phyloP scores from a whole-genome alignment of 2,329 filamentous ascomycete species.

The Aspergillus fischeri region DNA sequence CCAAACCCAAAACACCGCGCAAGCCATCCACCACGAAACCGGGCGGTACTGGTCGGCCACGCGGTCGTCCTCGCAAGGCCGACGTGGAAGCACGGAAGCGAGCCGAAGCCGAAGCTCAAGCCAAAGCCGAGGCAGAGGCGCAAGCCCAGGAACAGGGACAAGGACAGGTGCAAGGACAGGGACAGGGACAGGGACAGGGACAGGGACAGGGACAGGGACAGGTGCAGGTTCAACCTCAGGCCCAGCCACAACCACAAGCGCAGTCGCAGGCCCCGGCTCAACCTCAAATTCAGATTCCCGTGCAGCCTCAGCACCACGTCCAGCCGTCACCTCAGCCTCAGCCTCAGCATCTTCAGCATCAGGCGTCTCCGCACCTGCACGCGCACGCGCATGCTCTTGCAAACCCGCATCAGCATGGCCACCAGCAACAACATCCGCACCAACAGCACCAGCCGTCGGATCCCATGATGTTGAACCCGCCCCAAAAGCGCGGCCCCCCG shows the following conservation, averaged over 20 bases:
- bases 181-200: not conserved
- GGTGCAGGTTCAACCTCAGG: not conserved
- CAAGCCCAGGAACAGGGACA: not conserved
- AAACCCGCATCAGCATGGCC: not conserved
- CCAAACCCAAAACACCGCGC: slow-evolving; percentile 15
- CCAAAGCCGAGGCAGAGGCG: slow-evolving; percentile 6
- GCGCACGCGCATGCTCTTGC: not conserved
- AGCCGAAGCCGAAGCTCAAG: slow-evolving; percentile 18
- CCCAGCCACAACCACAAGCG: slow-evolving; percentile 18
- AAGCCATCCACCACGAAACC: slow-evolving; percentile 16
- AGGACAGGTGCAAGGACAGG: slow-evolving; percentile 6
- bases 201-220: not conserved
- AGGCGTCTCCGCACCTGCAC: slow-evolving; percentile 1
- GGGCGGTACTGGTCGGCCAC: slow-evolving; percentile 28
- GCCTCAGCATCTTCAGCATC: slow-evolving; percentile 10
- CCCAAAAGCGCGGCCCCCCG: slow-evolving; percentile 14
- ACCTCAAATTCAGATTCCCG: slow-evolving; percentile 2
- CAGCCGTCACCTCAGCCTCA: not conserved
- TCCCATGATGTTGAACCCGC: slow-evolving; percentile 15
- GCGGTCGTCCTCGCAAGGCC: slow-evolving; percentile 32
- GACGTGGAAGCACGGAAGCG: slow-evolving; percentile 27
- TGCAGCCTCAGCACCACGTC: not conserved
- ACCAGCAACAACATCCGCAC: not conserved
- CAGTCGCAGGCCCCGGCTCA: slow-evolving; percentile 7
- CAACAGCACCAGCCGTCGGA: slow-evolving; percentile 1